Conservation (phyloP, 2,329 filamentous ascomycete species). For the Aschersonia sp. region DNA sequence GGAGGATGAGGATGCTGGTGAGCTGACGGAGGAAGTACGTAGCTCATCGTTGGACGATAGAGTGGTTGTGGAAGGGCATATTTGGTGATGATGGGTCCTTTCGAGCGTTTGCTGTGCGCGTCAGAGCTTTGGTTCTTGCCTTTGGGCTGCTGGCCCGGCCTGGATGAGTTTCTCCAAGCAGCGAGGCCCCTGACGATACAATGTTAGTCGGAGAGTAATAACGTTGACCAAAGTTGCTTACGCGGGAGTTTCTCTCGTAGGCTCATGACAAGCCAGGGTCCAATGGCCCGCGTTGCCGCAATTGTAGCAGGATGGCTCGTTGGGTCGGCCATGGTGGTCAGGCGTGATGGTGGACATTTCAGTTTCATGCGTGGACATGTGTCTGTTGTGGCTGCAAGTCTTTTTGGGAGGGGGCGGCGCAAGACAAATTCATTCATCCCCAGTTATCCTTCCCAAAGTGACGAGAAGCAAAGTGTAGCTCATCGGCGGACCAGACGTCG, state of each 20-base stretch:
- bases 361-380: not conserved
- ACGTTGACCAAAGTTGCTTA: constrained; percentile 20
- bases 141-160: constrained; percentile 13
- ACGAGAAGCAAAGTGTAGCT: too few relatives aligned
- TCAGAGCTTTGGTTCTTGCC: constrained; percentile 10
- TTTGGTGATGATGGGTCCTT: constrained; percentile 20
- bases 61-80: constrained; percentile 14
- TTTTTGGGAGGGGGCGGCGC: too few relatives aligned
- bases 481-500: too few relatives aligned
- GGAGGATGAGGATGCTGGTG: constrained; percentile 9
- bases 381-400: too few relatives aligned
- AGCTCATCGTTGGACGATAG: constrained; percentile 5
- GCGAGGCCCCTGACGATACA: constrained; percentile 16
- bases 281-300: constrained; percentile 37
- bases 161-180: constrained; percentile 20
- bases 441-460: too few relatives aligned
- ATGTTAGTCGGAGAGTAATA: constrained; percentile 3
- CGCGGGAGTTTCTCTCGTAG: constrained; percentile 31
- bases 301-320: constrained; percentile 35
- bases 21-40: constrained; percentile 11
- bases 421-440: too few relatives aligned
- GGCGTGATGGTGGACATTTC: constrained; percentile 16
- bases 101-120: constrained; percentile 14
- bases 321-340: constrained; percentile 14
- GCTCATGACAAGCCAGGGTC: constrained; percentile 36